Evolutionary conservation across 1,139 yeast genomes (phyloP), one percentile per base, ranked within the genome.

Genomic region (Geotrichum fermentans): DNA sequence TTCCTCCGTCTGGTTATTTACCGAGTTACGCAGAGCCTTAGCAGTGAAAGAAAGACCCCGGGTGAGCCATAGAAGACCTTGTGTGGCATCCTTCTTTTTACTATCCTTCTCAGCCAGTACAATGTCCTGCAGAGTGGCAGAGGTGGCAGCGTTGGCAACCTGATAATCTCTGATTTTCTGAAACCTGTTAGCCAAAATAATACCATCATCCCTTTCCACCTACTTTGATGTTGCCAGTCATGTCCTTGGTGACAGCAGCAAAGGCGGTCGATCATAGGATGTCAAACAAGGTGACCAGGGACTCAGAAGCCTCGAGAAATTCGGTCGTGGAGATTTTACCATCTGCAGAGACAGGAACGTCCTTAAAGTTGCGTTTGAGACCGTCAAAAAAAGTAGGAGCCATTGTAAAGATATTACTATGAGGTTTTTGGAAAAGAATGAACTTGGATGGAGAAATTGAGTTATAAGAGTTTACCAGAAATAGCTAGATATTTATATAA

Each of bases 261-360:
- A 88, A 88, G n/a, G 96, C 95, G 22, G 92, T 71, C 17, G 94
- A 83, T 22, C 95, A 96, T 55, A 88, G 74, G 50, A 88, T 72
- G 63, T 88, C 94, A 65, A 88, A 88, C 55, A 89, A 73, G 64
- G 82, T 81, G 59, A 88, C 90, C 54, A 88, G 73, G 10, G 94
- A 81, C 68, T 83, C 94, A 22, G 94, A 74, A 10, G 96, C 96
- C 63, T 82, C 87, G 56, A 88, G 74, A 62, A 88, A 88, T 59
- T 79, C 80, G 32, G 82, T 72, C 21, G 96, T 86, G 59, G 81
- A 74, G 65, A 88, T 74, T 65, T 84, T 81, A 47, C 59, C 55
- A 52, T 73, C 75, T 4, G 49, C 51, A 43, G 68, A 67, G 58
- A 86, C 72, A 35, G 85, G 75, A 52, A 88, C 95, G 61, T 83